Evolutionary conservation across 2,329 filamentous ascomycete genomes (phyloP), one percentile per base, ranked within the genome.

Genomic region (Calycina herbarum): DNA sequence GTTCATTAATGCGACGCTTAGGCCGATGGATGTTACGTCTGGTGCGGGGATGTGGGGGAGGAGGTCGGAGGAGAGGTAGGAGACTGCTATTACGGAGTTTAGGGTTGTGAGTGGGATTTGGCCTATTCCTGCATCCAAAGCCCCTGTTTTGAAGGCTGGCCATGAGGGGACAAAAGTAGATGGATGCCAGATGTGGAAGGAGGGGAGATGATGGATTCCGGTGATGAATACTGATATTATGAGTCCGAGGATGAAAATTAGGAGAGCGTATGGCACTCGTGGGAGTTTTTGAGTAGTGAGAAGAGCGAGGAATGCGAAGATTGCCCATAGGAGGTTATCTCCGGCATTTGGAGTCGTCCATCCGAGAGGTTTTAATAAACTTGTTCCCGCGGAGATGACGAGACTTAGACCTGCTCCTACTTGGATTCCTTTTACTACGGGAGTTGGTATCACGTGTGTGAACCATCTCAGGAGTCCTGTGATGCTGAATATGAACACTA

Each of bases 371-470:
- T 83, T 81, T 13, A 95, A 82, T 65, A 96, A 83, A 58, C 82
- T 85, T 0, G 83, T 82, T 2, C 92, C 93, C 7, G 93, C 92
- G 13, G 91, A 90, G 65, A 96, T 84, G 63, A 93, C 85, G 17
- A 98, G 84, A 17, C 90, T 93, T 59, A 98, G 81, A 1, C 94
- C 94, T 4, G 94, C 94, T 45, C 94, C 94, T 59, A 97, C 87
- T 78, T 98, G 95, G 70, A 98, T 97, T 35, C 94, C 94, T 76
- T 96, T 97, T 62, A 98, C 89, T 0, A 98, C 90, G 0, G 94
- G 92, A 15, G 94, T 86, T 0, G 94, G 94, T 24, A 75, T 75
- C 17, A 88, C 82, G n/a, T 82, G 79, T 8, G 91, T 89, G 61
- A 92, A 88, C 83, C 88, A 90, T 65, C 83, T 83, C 38, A 97